A percentile compares a stretch with the other conserved stretches of the same genome.
phyloP scores from a whole-genome alignment of 73 alveolate genomes.

The Paramecium octaurelia region DNA sequence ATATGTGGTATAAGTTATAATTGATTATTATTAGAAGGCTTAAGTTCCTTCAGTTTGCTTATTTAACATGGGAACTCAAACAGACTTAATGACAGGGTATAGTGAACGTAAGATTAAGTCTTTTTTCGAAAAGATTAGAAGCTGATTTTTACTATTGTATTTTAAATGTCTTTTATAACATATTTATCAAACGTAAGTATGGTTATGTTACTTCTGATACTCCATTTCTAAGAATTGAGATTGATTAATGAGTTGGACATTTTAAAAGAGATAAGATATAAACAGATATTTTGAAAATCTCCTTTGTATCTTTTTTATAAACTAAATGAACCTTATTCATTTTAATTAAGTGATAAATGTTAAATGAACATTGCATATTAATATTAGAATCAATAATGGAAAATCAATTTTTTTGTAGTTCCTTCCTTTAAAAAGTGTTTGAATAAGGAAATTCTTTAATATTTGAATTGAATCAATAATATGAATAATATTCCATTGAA shows the following conservation, averaged over 20 bases:
- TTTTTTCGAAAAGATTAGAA: not conserved
- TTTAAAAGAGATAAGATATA: not conserved
- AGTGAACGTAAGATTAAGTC: not conserved
- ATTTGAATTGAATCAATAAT: no score
- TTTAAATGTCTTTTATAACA: not conserved
- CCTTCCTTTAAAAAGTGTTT: no score
- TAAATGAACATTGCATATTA: no score
- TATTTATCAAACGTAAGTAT: not conserved
- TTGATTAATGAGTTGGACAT: not conserved
- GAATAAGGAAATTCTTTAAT: no score
- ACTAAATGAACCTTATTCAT: not conserved
- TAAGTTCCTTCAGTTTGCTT: constrained; percentile 3
- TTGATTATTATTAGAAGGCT: not conserved
- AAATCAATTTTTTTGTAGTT: no score
- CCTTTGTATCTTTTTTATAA: not conserved
- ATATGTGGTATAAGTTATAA: not conserved
- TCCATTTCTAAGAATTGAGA: not conserved
- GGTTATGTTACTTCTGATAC: not conserved
- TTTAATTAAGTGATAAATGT: not conserved
- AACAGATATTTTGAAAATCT: no score
- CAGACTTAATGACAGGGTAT: not conserved
- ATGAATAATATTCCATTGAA: no score
- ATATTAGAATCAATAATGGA: no score
- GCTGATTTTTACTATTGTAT: not conserved
- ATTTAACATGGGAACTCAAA: not conserved